Evolutionary conservation across 1,139 yeast species (phyloP).

Genomic region (Arxiozyma bovina): DNA sequence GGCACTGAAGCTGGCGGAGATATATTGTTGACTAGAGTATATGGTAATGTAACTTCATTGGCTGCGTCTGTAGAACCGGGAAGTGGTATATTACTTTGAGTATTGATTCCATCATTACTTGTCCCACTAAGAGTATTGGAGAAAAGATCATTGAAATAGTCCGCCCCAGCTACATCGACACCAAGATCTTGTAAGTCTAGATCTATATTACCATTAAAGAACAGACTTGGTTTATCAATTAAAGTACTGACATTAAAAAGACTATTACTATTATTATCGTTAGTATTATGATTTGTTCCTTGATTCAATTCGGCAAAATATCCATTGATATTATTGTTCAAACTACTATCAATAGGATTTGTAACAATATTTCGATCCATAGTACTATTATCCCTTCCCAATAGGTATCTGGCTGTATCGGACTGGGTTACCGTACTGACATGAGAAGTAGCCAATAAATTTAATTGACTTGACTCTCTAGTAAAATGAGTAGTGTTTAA

Average conservation of each 20-base stretch:
- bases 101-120: background rate
- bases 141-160: conserved; percentile 18
- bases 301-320: background rate
- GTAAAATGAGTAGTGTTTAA: background rate
- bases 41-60: background rate
- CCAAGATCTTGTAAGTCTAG: conserved; percentile 15
- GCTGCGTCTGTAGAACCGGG: background rate
- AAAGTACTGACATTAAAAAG: conserved; percentile 19
- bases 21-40: background rate
- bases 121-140: background rate
- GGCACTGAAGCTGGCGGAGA: background rate
- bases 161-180: conserved; percentile 5
- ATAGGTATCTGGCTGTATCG: background rate
- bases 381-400: background rate
- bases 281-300: conserved; percentile 6
- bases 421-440: background rate
- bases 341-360: conserved; percentile 1
- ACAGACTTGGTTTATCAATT: conserved; percentile 19
- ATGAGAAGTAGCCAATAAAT: background rate
- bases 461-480: background rate
- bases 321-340: background rate
- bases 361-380: conserved; percentile 1
- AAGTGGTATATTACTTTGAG: background rate
- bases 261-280: conserved; percentile 4
- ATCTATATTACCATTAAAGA: conserved; percentile 12